Conservation (phyloP, 2,329 filamentous ascomycete genomes). For the Colletotrichum tanaceti region DNA sequence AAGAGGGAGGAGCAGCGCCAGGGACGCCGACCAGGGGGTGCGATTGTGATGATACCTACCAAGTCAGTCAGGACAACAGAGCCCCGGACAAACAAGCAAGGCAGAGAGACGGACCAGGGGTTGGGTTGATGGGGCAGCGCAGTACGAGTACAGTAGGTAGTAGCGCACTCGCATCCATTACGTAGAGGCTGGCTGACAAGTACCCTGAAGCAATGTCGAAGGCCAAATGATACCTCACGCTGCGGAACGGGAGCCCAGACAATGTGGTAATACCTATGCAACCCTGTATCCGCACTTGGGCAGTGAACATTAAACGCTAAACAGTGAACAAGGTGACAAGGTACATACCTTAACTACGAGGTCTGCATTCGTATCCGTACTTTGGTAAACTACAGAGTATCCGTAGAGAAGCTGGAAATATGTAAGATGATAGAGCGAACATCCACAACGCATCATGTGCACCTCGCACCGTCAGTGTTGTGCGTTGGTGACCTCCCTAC, state of each 20-base stretch:
- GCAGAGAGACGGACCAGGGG: constrained; percentile 24
- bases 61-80: constrained; percentile 15
- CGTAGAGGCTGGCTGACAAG: constrained; percentile 6
- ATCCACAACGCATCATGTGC: background rate
- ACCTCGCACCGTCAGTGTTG: background rate
- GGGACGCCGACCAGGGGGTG: constrained; percentile 17
- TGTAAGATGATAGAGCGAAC: background rate
- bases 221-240: constrained; percentile 21
- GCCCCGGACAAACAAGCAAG: constrained; percentile 18
- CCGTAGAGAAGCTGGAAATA: background rate
- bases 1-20: constrained; percentile 17
- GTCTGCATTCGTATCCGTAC: background rate
- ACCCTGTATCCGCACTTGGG: background rate
- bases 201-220: constrained; percentile 6
- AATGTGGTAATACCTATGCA: background rate
- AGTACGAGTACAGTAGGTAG: too few relatives aligned
- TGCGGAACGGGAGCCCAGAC: background rate
- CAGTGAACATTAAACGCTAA: background rate
- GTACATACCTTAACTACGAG: too few relatives aligned
- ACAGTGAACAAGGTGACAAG: background rate
- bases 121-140: constrained; percentile 39
- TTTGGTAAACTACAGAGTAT: too few relatives aligned
- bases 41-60: constrained; percentile 30
- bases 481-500: background rate
- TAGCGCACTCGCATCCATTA: constrained; percentile 19